Percentiles rank a stretch among this genome's conserved stretches.
These are phyloP conservation scores for Yamadazyma membranifaciens DNA, from an alignment of 1,139 yeast genomes.

Conservation along the genomic window DNA sequence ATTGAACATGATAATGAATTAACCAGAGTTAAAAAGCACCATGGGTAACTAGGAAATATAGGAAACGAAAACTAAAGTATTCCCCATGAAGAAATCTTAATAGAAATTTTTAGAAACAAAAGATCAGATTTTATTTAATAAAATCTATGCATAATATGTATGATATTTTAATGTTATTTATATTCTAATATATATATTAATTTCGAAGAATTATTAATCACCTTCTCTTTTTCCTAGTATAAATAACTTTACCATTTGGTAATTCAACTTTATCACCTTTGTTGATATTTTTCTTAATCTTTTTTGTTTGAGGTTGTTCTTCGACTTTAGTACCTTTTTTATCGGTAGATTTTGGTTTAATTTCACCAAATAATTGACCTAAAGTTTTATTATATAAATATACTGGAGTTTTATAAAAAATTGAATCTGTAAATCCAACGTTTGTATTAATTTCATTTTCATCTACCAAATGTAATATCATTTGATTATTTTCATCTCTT, in stretches of 20 bases:
- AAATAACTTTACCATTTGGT: constrained; percentile 62
- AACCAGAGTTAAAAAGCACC: constrained; percentile 42
- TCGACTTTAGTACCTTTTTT: constrained; percentile 5
- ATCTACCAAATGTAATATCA: constrained; percentile 26
- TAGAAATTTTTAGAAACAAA: not conserved
- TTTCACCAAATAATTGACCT: constrained; percentile 34
- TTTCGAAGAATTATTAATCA: not conserved
- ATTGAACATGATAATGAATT: constrained; percentile 27
- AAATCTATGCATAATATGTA: not conserved
- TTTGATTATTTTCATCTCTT: constrained; percentile 41
- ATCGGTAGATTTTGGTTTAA: constrained; percentile 20
- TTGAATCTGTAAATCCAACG: constrained; percentile 54
- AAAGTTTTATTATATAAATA: constrained; percentile 44
- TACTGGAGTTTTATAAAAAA: constrained; percentile 48
- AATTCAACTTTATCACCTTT: constrained; percentile 48
- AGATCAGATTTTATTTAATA: not conserved
- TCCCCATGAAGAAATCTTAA: not conserved
- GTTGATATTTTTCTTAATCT: constrained; percentile 30
- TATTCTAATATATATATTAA: not conserved
- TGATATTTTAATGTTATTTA: not conserved
- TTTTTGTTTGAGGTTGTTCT: constrained; percentile 11
- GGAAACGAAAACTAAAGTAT: too few relatives aligned
- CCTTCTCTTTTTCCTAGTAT: constrained; percentile 34
- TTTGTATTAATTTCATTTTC: constrained; percentile 37
- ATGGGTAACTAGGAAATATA: constrained; percentile 19